Conservation (phyloP, 2,329 filamentous ascomycete genomes). For the Colletotrichum sp. region DNA sequence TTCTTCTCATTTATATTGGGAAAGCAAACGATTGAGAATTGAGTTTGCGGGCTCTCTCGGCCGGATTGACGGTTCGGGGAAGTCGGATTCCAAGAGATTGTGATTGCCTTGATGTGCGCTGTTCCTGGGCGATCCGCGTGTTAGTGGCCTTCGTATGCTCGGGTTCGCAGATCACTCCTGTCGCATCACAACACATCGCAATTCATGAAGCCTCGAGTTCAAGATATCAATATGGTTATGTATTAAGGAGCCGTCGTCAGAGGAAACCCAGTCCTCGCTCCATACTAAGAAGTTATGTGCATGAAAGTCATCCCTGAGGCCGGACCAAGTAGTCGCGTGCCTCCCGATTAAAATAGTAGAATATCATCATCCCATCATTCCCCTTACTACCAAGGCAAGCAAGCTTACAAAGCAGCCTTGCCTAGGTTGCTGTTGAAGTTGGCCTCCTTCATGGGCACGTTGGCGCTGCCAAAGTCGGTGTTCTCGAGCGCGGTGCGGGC, state of each 20-base stretch:
- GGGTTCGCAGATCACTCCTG: not conserved
- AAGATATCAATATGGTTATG: not conserved
- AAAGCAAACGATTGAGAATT: not conserved
- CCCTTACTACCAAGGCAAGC: not conserved
- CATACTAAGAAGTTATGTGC: not conserved
- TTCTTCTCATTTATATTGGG: not conserved
- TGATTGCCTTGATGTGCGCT: not conserved
- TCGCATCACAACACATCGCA: not conserved
- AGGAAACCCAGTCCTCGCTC: not conserved
- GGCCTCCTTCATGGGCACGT: slow-evolving; percentile 38
- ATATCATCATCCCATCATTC: not conserved
- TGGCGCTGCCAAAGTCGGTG: slow-evolving; percentile 43
- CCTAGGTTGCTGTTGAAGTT: slow-evolving; percentile 21
- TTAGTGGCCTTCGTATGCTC: not conserved
- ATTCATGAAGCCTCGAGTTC: not conserved
- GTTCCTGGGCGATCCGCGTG: not conserved
- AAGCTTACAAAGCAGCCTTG: slow-evolving; percentile 7
- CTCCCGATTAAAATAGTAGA: slow-evolving; percentile 7
- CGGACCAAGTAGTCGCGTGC: not conserved
- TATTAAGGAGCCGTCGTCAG: slow-evolving; percentile 3
- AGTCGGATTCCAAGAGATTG: not conserved
- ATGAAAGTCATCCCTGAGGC: slow-evolving; percentile 6
- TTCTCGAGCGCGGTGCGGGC: slow-evolving; percentile 36
- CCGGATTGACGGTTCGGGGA: not conserved
- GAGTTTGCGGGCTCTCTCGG: not conserved